phyloP scores from a whole-genome alignment of 2,329 filamentous ascomycete genomes.

The Pseudogymnoascus sp. region DNA sequence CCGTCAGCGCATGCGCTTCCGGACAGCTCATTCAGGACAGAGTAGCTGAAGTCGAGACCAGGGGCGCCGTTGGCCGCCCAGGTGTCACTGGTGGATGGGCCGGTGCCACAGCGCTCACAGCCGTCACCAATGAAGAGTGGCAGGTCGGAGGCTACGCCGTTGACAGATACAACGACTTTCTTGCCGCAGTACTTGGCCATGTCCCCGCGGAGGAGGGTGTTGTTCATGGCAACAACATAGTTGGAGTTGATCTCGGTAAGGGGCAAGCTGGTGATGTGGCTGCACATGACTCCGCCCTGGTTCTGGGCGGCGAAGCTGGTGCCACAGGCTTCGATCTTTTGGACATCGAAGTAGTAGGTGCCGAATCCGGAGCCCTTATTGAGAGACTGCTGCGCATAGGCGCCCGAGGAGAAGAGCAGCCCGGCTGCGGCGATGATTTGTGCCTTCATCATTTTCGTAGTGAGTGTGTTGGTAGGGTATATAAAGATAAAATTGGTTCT shows the following conservation, averaged over 20 bases:
- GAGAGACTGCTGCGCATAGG: neutral
- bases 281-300: neutral
- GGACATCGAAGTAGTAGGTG: neutral
- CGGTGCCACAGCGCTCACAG: neutral
- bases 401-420: neutral
- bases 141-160: neutral
- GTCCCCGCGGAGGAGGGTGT: neutral
- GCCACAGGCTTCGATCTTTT: neutral
- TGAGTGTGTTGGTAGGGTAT: neutral
- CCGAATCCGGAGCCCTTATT: neutral
- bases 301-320: neutral
- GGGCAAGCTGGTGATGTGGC: neutral
- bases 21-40: neutral
- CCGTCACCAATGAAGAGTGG: conserved; percentile 1
- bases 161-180: neutral
- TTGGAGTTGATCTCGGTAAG: neutral
- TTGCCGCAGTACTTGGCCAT: neutral
- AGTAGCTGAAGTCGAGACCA: conserved; percentile 4
- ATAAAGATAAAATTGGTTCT: neutral
- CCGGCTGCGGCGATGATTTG: neutral
- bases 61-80: neutral
- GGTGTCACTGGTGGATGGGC: neutral
- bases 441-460: conserved; percentile 1
- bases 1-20: neutral
- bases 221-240: conserved; percentile 4